Evolutionary conservation across 2,329 filamentous ascomycete genomes (phyloP).

Genomic region (Aspergillus sp.): DNA sequence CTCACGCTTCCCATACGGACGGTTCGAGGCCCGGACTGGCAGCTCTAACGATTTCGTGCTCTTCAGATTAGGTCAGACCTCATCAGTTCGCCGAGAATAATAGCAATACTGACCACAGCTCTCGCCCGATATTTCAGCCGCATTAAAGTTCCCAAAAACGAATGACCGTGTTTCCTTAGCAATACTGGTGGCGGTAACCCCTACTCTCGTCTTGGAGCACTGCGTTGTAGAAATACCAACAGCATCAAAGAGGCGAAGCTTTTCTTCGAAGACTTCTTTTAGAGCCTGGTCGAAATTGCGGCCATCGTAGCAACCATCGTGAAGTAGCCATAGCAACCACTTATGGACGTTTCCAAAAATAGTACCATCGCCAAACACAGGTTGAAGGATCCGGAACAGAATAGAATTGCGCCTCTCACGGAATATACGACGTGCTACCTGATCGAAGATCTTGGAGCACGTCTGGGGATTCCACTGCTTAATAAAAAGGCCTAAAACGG

Average conservation of each 20-base stretch:
- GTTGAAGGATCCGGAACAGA: constrained; percentile 2
- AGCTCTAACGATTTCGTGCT: constrained; percentile 8
- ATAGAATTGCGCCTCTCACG: constrained; percentile 6
- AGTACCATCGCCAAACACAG: constrained; percentile 4
- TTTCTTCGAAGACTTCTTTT: constrained; percentile 8
- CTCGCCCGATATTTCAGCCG: neutral
- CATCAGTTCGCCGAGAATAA: no score
- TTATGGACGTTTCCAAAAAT: constrained; percentile 5
- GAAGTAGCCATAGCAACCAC: constrained; percentile 10
- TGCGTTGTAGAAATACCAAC: neutral
- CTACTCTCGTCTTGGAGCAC: constrained; percentile 7
- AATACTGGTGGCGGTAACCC: constrained; percentile 12
- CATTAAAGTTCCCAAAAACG: constrained; percentile 15
- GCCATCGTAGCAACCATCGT: constrained; percentile 14
- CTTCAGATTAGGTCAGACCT: no score
- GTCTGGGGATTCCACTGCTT: constrained; percentile 8
- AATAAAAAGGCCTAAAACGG: constrained; percentile 7
- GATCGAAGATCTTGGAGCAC: constrained; percentile 9
- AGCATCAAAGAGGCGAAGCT: constrained; percentile 10
- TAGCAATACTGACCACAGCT: constrained; percentile 5
- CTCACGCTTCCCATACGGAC: constrained; percentile 9
- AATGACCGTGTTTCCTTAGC: constrained; percentile 11
- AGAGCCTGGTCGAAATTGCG: constrained; percentile 11
- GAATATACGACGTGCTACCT: no score
- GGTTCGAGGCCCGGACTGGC: constrained; percentile 5